phyloP scores from a whole-genome alignment of 75 land plant genomes.

The Cryptomeria japonica region DNA sequence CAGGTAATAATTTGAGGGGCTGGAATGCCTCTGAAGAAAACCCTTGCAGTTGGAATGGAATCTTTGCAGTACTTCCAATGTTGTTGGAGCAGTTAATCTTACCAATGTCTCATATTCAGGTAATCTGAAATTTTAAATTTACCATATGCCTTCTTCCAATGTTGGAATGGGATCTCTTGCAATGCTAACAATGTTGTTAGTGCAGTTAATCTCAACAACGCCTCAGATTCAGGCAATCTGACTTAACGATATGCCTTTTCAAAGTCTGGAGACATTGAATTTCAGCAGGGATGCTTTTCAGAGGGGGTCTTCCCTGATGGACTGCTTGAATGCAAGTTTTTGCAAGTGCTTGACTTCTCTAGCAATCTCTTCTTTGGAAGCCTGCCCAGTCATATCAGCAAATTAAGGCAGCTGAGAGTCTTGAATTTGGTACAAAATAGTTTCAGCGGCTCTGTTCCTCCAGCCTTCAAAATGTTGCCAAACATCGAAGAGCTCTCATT shows the following conservation, averaged over 20 bases:
- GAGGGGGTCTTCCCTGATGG: conserved; percentile 47
- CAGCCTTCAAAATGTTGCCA: conserved; percentile 46
- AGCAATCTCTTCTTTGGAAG: conserved; percentile 33
- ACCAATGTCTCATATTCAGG: no score
- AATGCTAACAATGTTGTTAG: not conserved
- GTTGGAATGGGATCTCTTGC: conserved; percentile 39
- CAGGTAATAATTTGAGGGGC: conserved; percentile 20
- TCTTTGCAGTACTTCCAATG: no score
- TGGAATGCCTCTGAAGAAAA: conserved; percentile 43
- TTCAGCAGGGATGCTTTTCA: conserved; percentile 28
- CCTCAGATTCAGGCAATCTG: not conserved
- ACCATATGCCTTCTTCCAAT: no score
- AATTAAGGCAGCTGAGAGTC: conserved; percentile 36
- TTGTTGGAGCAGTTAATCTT: no score
- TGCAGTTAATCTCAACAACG: not conserved
- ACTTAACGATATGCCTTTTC: conserved; percentile 8
- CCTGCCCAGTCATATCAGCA: conserved; percentile 35
- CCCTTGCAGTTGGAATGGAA: conserved; percentile 76
- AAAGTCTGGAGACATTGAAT: not conserved
- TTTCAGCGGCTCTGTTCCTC: conserved; percentile 45
- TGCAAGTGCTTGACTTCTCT: conserved; percentile 39
- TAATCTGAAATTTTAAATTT: no score
- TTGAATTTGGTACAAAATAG: conserved; percentile 62
- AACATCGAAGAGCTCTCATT: conserved; percentile 30
- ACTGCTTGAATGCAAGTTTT: conserved; percentile 25